Percentiles rank a stretch among this genome's conserved stretches.
Conservation (phyloP, 257 asterid genomes). For the Solanum phureja region DNA sequence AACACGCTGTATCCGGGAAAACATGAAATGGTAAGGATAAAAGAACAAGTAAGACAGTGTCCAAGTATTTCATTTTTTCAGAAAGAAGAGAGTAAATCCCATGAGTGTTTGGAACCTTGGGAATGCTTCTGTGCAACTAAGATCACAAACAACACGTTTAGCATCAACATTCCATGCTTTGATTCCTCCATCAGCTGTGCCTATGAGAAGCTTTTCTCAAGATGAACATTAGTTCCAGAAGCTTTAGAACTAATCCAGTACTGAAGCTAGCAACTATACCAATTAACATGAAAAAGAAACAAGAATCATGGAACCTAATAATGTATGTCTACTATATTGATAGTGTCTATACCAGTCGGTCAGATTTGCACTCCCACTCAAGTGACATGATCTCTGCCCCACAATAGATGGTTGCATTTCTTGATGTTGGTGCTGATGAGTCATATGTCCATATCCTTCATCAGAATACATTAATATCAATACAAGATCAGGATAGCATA, state of each 20-base stretch:
- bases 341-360: slow-evolving; percentile 66
- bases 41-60: slow-evolving; percentile 1
- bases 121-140: slow-evolving; percentile 54
- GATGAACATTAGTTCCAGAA: slow-evolving; percentile 22
- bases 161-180: slow-evolving; percentile 98
- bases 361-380: slow-evolving; percentile 98
- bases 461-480: not conserved
- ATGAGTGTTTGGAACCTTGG: slow-evolving; percentile 49
- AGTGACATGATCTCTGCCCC: slow-evolving; percentile 96
- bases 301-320: not conserved
- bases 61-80: slow-evolving; percentile 1
- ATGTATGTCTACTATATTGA: slow-evolving; percentile 6
- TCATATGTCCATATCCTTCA: slow-evolving; percentile 96
- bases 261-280: slow-evolving; percentile 2
- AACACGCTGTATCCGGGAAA: slow-evolving; percentile 52
- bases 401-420: slow-evolving; percentile 95
- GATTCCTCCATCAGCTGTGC: slow-evolving; percentile 96
- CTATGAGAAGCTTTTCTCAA: slow-evolving; percentile 86
- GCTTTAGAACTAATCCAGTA: slow-evolving; percentile 20
- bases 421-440: slow-evolving; percentile 65
- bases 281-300: slow-evolving; percentile 1
- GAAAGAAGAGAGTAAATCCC: slow-evolving; percentile 9
- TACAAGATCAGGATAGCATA: not conserved
- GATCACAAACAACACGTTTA: slow-evolving; percentile 95
- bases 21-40: not conserved